Conservation (phyloP, 257 asterid genomes). For the Ophiorrhiza pumila region DNA sequence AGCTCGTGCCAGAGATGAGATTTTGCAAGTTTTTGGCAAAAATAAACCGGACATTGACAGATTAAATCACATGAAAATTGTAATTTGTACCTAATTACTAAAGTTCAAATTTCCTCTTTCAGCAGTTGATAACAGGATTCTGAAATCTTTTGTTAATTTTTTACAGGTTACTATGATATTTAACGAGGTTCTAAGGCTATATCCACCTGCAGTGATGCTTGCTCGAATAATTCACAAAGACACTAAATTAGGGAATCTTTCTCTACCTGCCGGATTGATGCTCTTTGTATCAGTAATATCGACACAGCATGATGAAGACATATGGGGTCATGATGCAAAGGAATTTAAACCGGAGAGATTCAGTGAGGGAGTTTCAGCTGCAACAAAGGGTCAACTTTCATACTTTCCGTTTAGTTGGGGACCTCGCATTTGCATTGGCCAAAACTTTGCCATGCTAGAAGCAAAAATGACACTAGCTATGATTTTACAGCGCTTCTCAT, state of each 20-base stretch:
- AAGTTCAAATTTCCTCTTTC: background rate
- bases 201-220: slow-evolving; percentile 29
- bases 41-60: slow-evolving; percentile 26
- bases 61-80: slow-evolving; percentile 39
- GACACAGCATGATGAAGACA: slow-evolving; percentile 34
- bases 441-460: background rate
- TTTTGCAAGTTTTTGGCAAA: slow-evolving; percentile 27
- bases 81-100: slow-evolving; percentile 9
- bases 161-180: slow-evolving; percentile 40
- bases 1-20: slow-evolving; percentile 31
- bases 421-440: slow-evolving; percentile 46
- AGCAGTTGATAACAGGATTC: no score
- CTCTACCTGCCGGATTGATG: slow-evolving; percentile 34
- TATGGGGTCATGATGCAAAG: slow-evolving; percentile 37
- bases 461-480: background rate
- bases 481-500: slow-evolving; percentile 23
- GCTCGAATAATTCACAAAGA: slow-evolving; percentile 22
- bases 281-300: slow-evolving; percentile 29
- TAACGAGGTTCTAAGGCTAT: slow-evolving; percentile 32
- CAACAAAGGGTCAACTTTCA: slow-evolving; percentile 21
- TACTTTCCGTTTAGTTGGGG: slow-evolving; percentile 40
- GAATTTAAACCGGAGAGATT: slow-evolving; percentile 54
- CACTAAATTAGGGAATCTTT: slow-evolving; percentile 25
- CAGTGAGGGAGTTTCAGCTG: slow-evolving; percentile 29
- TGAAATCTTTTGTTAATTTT: background rate